Base-by-base conservation (phyloP, 2,329 filamentous ascomycete genomes). In the Epichloe brachyelytri region DNA sequence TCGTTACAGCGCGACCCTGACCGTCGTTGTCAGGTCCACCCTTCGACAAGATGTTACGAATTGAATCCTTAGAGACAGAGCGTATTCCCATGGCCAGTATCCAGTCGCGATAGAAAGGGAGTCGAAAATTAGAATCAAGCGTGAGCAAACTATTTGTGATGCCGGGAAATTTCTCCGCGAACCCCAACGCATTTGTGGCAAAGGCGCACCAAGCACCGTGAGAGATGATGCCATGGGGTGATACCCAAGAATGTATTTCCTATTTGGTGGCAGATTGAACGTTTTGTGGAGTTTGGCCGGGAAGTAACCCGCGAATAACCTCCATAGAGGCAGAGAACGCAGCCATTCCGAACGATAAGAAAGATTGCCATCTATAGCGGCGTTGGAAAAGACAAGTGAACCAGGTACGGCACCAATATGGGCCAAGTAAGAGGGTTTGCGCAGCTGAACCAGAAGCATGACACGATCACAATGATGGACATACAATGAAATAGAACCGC, bases 191-290 rank as follows among this genome's bases (percentile, higher is more conserved):
- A 60, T 96, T 90, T 0, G 91, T 97, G 4, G 78, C 86, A 62
- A 97, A 97, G 5, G 90, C 86, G 5, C 83, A 87, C 71, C 91
- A 96, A 0, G 90, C 91, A n/a, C 91, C 93, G 60, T 96, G 88
- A 5, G 86, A 93, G 62, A 98, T 96, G 66, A 98, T 97, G 22
- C 93, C 91, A 63, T 98, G 93, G 0, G 93, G 61, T 97, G 93
- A 66, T 97, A 97, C 43, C 91, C 91, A 60, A 98, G 89, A 56
- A 98, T 89, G 70, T 97, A 98, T 68, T 95, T 95, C 55, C 89
- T 77, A 1, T 85, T 88, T 0, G 88, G 78, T 20, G 86, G 79
- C 6, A 98, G 78, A 51, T 84, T 77, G 57, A 85, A 78, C 4
- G 88, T 93, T 57, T 93, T 88, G 71, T 97, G 89, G 39, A 98